A percentile compares a stretch with the other conserved stretches of the same genome.
Evolutionary conservation across 805 yeast species (phyloP).

Genomic region (Kodamaea neixiangensis): DNA sequence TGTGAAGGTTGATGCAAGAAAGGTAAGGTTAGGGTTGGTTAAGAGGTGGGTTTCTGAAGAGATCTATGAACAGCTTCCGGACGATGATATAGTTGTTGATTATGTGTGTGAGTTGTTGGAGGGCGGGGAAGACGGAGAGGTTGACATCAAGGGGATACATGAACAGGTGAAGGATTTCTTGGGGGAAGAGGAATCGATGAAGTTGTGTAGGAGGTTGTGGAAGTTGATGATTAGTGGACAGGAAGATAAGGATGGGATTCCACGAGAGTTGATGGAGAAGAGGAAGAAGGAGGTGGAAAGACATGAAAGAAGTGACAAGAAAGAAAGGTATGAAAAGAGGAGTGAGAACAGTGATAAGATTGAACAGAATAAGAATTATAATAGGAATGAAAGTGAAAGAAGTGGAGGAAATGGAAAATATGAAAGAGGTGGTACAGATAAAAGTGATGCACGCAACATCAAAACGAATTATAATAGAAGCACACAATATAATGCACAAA

Average conservation of each 20-base stretch:
- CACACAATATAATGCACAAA: conserved; percentile 16
- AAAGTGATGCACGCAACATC: neutral
- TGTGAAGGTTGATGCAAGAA: conserved; percentile 34
- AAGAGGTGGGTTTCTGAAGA: conserved; percentile 40
- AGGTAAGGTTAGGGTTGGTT: conserved; percentile 42
- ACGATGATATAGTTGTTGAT: conserved; percentile 52
- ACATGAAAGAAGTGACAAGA: conserved; percentile 2
- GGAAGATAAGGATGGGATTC: conserved; percentile 47
- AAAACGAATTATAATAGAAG: conserved; percentile 33
- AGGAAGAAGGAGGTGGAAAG: conserved; percentile 17
- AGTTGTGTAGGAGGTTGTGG: conserved; percentile 49
- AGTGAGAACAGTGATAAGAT: neutral
- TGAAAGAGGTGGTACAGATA: neutral
- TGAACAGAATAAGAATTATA: neutral
- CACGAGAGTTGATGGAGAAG: conserved; percentile 30
- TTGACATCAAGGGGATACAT: conserved; percentile 43
- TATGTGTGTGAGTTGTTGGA: conserved; percentile 46
- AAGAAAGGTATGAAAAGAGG: conserved; percentile 1
- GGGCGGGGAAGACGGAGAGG: conserved; percentile 23
- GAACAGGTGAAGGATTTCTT: conserved; percentile 49
- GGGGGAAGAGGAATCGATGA: conserved; percentile 38
- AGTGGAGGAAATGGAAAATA: conserved; percentile 1
- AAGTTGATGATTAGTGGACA: conserved; percentile 45
- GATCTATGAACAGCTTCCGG: conserved; percentile 42
- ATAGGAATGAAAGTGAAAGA: neutral